Percentiles rank a stretch among this genome's conserved stretches.
phyloP scores from a whole-genome alignment of 805 yeast genomes.

The Yarrowia deformans region DNA sequence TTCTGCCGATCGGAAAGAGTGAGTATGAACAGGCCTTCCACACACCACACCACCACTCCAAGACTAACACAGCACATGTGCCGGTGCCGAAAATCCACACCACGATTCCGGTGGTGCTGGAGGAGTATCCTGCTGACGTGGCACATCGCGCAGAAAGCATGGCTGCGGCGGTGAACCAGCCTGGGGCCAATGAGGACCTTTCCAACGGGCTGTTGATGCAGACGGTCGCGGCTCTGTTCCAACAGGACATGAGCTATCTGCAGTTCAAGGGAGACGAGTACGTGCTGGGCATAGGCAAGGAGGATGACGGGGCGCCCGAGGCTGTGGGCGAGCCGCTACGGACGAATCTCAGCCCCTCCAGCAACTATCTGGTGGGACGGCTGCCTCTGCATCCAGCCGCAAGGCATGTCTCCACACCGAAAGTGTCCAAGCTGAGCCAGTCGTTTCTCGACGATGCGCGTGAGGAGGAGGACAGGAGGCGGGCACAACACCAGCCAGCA shows the following conservation, averaged over 20 bases:
- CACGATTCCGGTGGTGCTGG: slow-evolving; percentile 26
- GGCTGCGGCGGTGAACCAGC: slow-evolving; percentile 8
- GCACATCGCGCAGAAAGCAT: slow-evolving; percentile 7
- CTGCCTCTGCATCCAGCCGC: slow-evolving; percentile 6
- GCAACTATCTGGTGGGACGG: background rate
- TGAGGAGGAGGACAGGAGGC: background rate
- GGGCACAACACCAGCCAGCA: too few species aligned
- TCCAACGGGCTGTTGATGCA: background rate
- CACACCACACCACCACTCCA: background rate
- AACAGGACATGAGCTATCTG: slow-evolving; percentile 22
- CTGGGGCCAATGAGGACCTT: background rate
- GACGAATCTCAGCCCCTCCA: slow-evolving; percentile 8
- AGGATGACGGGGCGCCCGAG: background rate
- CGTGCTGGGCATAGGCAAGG: slow-evolving; percentile 3
- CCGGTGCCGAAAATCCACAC: slow-evolving; percentile 11
- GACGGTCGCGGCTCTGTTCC: background rate
- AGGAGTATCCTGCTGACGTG: slow-evolving; percentile 24
- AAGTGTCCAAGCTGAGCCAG: background rate
- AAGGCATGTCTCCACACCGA: background rate
- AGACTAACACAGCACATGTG: slow-evolving; percentile 21
- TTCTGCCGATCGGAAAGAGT: background rate
- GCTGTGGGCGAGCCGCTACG: background rate
- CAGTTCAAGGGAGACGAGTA: slow-evolving; percentile 19
- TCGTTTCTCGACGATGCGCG: background rate
- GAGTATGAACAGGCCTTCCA: background rate